These are phyloP conservation scores for Yamadazyma pseudoaaseri DNA, from an alignment of 1,139 yeast genomes.

Conservation along the genomic window DNA sequence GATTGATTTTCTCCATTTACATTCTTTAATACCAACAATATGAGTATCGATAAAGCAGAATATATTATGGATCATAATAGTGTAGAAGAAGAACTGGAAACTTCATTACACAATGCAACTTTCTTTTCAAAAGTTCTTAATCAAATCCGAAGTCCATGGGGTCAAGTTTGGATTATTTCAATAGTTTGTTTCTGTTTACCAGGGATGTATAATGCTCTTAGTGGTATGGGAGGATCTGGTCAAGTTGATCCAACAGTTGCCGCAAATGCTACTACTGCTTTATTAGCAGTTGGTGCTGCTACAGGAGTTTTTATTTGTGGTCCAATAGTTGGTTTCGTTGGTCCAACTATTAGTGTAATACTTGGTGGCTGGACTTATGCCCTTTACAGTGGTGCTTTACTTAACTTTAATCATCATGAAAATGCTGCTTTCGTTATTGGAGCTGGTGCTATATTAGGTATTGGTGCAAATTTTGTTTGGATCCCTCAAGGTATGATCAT, in stretches of 20 bases:
- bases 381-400: slow-evolving; percentile 1
- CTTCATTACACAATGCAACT: not conserved
- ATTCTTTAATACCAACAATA: not conserved
- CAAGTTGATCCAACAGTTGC: slow-evolving; percentile 38
- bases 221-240: slow-evolving; percentile 51
- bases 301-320: slow-evolving; percentile 58
- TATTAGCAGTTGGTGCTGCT: slow-evolving; percentile 55
- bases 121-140: slow-evolving; percentile 18
- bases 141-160: slow-evolving; percentile 1
- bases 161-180: slow-evolving; percentile 45
- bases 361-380: slow-evolving; percentile 47
- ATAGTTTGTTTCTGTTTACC: slow-evolving; percentile 54
- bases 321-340: slow-evolving; percentile 53
- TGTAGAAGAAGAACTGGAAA: not conserved
- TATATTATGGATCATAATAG: not conserved
- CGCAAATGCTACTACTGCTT: slow-evolving; percentile 53
- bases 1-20: not conserved
- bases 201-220: slow-evolving; percentile 57
- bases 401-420: slow-evolving; percentile 15
- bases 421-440: slow-evolving; percentile 39
- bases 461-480: slow-evolving; percentile 38
- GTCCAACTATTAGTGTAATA: slow-evolving; percentile 46
- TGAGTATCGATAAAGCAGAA: slow-evolving; percentile 2
- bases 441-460: slow-evolving; percentile 48
- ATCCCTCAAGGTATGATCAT: slow-evolving; percentile 60